Conservation (phyloP, 148 eudicot species). For the Cornus suecica region DNA sequence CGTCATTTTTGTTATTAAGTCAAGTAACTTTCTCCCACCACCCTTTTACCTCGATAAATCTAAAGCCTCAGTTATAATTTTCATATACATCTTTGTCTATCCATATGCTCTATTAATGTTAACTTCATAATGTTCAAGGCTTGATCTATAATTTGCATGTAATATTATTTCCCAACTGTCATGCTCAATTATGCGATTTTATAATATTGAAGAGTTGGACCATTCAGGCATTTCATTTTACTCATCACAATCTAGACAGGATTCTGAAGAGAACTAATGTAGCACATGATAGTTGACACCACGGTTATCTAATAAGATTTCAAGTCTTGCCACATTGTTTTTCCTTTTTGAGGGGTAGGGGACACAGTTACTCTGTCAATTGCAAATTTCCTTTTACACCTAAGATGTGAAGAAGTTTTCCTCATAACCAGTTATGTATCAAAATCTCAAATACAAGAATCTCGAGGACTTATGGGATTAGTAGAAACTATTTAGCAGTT, state of each 20-base stretch:
- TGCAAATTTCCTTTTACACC: background rate
- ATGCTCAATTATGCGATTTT: background rate
- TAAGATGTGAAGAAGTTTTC: background rate
- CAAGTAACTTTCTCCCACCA: slow-evolving; percentile 45
- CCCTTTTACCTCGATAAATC: background rate
- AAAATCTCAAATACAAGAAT: background rate
- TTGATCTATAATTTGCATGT: background rate
- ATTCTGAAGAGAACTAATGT: background rate
- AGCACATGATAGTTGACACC: background rate
- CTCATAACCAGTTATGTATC: background rate
- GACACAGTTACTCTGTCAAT: background rate
- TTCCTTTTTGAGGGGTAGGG: too few relatives aligned
- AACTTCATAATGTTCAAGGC: background rate
- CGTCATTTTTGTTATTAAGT: slow-evolving; percentile 35
- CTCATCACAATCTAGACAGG: background rate
- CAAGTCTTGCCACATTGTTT: background rate
- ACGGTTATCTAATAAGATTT: background rate
- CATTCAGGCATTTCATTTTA: background rate
- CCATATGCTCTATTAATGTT: background rate
- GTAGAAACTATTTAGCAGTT: background rate
- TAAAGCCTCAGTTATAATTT: background rate
- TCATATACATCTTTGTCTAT: background rate
- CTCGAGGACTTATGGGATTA: background rate
- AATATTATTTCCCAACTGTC: background rate
- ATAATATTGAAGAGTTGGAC: background rate